Evolutionary conservation across 2,329 filamentous ascomycete species (phyloP).

Genomic region (Ophiostoma ips): DNA sequence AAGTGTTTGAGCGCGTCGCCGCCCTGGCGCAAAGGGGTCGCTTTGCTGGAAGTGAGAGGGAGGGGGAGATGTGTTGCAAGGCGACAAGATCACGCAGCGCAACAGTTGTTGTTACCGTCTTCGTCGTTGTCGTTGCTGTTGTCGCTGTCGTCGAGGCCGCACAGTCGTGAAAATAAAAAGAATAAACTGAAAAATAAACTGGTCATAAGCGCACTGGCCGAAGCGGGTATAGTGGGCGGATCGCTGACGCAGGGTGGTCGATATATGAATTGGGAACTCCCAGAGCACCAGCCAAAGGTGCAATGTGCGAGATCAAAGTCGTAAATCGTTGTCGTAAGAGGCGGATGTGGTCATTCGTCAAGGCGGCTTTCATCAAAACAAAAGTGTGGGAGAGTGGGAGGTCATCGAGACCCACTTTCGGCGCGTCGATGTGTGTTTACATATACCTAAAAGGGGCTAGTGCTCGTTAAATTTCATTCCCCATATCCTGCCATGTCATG

Average conservation of each 20-base stretch:
- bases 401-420: conserved; percentile 6
- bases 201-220: background rate
- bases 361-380: conserved; percentile 1
- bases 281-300: background rate
- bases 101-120: too few relatives aligned
- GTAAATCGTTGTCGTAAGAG: conserved; percentile 1
- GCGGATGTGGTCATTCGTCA: background rate
- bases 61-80: too few relatives aligned
- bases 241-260: background rate
- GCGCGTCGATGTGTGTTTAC: conserved; percentile 16
- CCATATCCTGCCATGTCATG: background rate
- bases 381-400: conserved; percentile 1
- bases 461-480: background rate
- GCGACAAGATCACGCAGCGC: too few relatives aligned
- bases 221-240: too few relatives aligned
- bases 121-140: too few relatives aligned
- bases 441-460: conserved; percentile 11
- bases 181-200: background rate
- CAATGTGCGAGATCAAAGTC: conserved; percentile 1
- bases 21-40: background rate
- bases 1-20: background rate
- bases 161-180: background rate
- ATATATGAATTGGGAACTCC: background rate
- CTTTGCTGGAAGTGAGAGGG: too few relatives aligned
- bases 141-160: too few relatives aligned